Base-by-base conservation (phyloP, 495 filamentous ascomycete species). In the Astrocystis sublimbata region DNA sequence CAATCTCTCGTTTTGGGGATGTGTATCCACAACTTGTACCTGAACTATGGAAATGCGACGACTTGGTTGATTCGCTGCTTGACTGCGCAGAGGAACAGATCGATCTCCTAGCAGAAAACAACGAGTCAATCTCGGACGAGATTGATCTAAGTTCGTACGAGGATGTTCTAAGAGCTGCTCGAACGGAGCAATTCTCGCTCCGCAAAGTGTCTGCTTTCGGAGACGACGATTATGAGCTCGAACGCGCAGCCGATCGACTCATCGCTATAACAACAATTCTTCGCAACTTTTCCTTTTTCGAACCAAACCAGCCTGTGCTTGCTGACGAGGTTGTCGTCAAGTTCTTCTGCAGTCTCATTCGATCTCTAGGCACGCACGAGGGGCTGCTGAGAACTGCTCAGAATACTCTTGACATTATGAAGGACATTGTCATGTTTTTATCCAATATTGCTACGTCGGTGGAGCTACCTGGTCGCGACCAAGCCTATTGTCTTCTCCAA, bases 321-420 rank as follows among this genome's bases (percentile, higher is more conserved):
- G 88, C 91, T 1, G 88, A 89, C 21, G 81, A 91, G 36, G 75
- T 81, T 4, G 88, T 97, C 28, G 80, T 97, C 63, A 87, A 89
- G 53, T 92, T 96, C 67, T 75, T 96, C 42, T 89, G 90, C 24
- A 84, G 85, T 21, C 83, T 92, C 33, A 93, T 97, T 66, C 82
- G 92, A 43, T 90, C 91, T 65, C 81, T 98, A 30, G 93, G 94
- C 38, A 97, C 93, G 4, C 88, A 92, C n/a, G 88, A 91, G 65
- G 88, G 91, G 82, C 81, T 97, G 40, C 76, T 97, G 43, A 86
- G 92, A 19, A 90, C 85, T 6, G 79, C 93, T 64, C 76, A 79
- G 61, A 94, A 96, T 74, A 93, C 90, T 4, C 74, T 96, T 68
- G 93, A 98, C 72, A 91, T 98, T 67, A 96, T 96, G 90, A 98